phyloP scores from a whole-genome alignment of 352 stramenopile genomes.

The Phytophthora cryptogea region DNA sequence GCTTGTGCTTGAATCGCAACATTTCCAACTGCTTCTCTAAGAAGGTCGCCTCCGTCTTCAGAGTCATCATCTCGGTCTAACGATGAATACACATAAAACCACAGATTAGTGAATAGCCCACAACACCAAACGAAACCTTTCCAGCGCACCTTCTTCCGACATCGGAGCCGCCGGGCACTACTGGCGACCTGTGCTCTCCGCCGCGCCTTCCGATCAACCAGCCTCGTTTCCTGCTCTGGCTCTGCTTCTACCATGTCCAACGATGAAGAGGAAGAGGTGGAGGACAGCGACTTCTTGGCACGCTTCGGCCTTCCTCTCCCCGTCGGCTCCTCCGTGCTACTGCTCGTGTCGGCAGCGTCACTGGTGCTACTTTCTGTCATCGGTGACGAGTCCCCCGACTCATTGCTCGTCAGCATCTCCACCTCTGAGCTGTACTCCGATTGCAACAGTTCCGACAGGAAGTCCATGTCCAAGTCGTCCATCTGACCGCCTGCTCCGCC shows the following conservation, averaged over 20 bases:
- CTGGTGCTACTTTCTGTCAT: conserved; percentile 4
- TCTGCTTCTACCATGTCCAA: conserved; percentile 15
- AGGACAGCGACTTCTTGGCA: conserved; percentile 14
- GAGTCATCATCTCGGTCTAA: conserved; percentile 37
- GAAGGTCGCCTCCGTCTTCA: conserved; percentile 43
- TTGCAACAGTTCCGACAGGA: conserved; percentile 33
- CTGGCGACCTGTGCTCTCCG: conserved; percentile 51
- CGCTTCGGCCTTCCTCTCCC: conserved; percentile 9
- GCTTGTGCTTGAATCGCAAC: conserved; percentile 43
- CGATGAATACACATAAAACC: background rate
- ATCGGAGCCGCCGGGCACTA: conserved; percentile 51
- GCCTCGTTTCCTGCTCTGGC: conserved; percentile 6
- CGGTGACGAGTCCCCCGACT: conserved; percentile 5
- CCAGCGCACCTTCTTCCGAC: conserved; percentile 45
- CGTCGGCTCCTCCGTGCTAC: conserved; percentile 1
- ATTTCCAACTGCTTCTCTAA: conserved; percentile 47
- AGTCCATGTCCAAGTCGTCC: conserved; percentile 34
- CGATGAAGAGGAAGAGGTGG: conserved; percentile 3
- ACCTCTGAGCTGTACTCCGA: background rate
- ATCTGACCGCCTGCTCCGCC: background rate
- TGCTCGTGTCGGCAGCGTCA: conserved; percentile 9
- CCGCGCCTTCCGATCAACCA: conserved; percentile 40
- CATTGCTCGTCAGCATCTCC: conserved; percentile 5
- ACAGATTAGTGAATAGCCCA: background rate
- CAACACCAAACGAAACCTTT: background rate